Conservation (phyloP, 2,329 filamentous ascomycete genomes). For the Epichloe elymi region DNA sequence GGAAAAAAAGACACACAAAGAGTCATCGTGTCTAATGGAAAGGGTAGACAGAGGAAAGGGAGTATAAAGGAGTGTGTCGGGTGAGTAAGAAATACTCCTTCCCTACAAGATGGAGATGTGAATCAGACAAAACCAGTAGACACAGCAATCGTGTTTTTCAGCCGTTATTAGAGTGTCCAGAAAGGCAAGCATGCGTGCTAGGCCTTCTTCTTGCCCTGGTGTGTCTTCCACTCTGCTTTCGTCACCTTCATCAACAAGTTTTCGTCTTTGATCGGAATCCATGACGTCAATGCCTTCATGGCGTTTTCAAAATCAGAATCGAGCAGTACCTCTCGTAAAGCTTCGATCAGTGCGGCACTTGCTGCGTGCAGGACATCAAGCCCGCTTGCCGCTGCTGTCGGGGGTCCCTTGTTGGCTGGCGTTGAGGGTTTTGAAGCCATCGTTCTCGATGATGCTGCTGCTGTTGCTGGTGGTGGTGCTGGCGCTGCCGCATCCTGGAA, state of each 20-base stretch:
- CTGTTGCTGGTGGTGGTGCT: neutral
- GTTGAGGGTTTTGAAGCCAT: neutral
- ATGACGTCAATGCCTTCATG: slow-evolving; percentile 93
- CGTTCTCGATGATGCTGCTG: neutral
- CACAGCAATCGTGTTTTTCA: neutral
- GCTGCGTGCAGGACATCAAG: slow-evolving; percentile 84
- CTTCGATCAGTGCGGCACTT: slow-evolving; percentile 79
- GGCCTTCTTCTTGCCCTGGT: slow-evolving; percentile 33
- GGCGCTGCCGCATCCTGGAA: neutral
- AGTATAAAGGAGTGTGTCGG: neutral
- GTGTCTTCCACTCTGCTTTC: slow-evolving; percentile 70
- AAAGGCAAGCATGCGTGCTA: slow-evolving; percentile 20
- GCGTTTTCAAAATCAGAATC: slow-evolving; percentile 94
- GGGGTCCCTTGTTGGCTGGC: slow-evolving; percentile 3
- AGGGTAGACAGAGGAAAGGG: slow-evolving; percentile 7
- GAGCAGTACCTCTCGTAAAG: slow-evolving; percentile 73
- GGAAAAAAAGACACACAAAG: neutral
- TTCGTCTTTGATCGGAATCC: slow-evolving; percentile 88
- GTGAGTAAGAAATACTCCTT: slow-evolving; percentile 3
- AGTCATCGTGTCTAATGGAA: neutral
- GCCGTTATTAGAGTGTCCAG: slow-evolving; percentile 10
- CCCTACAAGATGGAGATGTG: too few relatives aligned
- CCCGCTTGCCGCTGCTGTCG: slow-evolving; percentile 26
- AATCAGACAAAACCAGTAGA: too few relatives aligned
- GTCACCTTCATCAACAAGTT: slow-evolving; percentile 86